Evolutionary conservation across 2,329 filamentous ascomycete genomes (phyloP), one percentile per base, ranked within the genome.

Genomic region (Alternaria ethzedia): DNA sequence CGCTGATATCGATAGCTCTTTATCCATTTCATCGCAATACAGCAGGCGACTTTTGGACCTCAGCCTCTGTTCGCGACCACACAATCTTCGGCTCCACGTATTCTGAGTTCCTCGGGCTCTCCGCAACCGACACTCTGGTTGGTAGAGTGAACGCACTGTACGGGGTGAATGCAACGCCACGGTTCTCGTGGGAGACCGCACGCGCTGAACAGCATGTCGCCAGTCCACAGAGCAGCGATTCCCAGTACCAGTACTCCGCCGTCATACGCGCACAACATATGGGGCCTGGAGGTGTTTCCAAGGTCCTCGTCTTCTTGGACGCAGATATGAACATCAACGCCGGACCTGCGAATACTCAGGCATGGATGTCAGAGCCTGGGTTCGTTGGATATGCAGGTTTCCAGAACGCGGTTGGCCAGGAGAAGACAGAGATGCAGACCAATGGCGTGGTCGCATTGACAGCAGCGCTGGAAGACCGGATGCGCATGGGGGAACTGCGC

Each of bases 11-110:
- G 15, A 21, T 5, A 47, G 45, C 45, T 10, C 2, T 47, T 3
- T 25, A 25, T 12, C 25, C 47, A 9, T 21, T 50, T 3, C 47
- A 10, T 8, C 15, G 47, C 49, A 83, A 86, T 58, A 72, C 78
- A 3, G 81, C 85, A 55, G 88, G 89, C 43, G 84, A 83, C 0
- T 91, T 91, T 74, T 94, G 90, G 88, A 90, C 86, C 7, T 91
- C 91, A 0, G 85, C 89, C 56, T 84, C 82, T 64, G 84, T 88
- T 12, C 86, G 90, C 28, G 83, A 86, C 44, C 87, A 86, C 7
- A 83, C 84, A 25, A 82, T 81, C 1, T 92, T 96, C 77, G 89
- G 89, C 13, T 96, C 96, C 76, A 89, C 88, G 0, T 96, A 96
- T 74, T 84, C 88, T 0, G 92, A 95, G 26, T 32, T 32, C 11